Percentiles rank a stretch among this genome's conserved stretches.
Conservation (phyloP, 1,139 yeast species). For the Taiozyma sp. region DNA sequence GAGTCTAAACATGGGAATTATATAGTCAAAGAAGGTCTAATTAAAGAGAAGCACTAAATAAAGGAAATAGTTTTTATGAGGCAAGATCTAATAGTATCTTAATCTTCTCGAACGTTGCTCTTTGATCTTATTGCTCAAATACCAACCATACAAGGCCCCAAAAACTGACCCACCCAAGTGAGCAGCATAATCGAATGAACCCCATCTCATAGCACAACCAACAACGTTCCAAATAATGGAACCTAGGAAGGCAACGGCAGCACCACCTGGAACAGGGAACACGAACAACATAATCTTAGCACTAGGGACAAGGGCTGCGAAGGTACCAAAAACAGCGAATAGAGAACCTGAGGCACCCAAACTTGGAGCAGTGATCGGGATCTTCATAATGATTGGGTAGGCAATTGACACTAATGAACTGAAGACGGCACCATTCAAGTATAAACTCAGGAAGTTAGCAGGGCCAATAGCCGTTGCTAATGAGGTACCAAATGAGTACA, state of each 20-base stretch:
- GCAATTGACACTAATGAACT: slow-evolving; percentile 72
- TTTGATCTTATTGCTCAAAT: slow-evolving; percentile 42
- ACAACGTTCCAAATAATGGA: slow-evolving; percentile 69
- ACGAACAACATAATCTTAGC: slow-evolving; percentile 77
- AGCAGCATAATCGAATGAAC: slow-evolving; percentile 85
- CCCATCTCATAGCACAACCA: slow-evolving; percentile 71
- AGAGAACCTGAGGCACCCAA: slow-evolving; percentile 94
- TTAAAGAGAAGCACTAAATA: slow-evolving; percentile 23
- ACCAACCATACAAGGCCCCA: slow-evolving; percentile 74
- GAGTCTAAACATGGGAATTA: slow-evolving; percentile 30
- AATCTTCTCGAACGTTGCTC: slow-evolving; percentile 27
- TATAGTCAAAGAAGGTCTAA: slow-evolving; percentile 34
- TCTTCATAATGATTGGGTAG: slow-evolving; percentile 51
- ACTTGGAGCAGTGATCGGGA: slow-evolving; percentile 56
- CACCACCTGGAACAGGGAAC: slow-evolving; percentile 89
- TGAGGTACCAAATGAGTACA: slow-evolving; percentile 79
- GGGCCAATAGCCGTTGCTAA: slow-evolving; percentile 67
- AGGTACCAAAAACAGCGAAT: slow-evolving; percentile 79
- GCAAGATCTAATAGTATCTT: background rate
- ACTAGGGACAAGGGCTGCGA: slow-evolving; percentile 72
- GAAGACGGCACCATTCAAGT: slow-evolving; percentile 73
- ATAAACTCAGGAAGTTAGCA: slow-evolving; percentile 61
- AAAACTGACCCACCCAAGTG: slow-evolving; percentile 85
- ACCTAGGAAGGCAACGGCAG: slow-evolving; percentile 78
- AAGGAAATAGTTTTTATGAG: background rate